Conservation (phyloP, 495 filamentous ascomycete genomes). For the Trichoderma erinaceum region DNA sequence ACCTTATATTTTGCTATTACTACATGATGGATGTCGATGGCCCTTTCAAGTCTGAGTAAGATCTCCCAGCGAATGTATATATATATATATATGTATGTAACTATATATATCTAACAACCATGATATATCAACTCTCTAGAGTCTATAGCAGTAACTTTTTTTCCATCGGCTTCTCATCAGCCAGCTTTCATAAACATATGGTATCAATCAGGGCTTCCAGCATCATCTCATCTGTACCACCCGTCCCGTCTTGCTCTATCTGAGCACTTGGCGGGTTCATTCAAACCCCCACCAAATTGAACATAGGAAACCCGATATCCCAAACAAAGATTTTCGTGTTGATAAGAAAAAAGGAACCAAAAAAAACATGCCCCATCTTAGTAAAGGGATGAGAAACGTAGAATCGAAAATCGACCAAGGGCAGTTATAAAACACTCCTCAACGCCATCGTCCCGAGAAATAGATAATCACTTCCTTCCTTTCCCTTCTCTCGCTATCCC, state of each 20-base stretch:
- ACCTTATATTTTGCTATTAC: no score
- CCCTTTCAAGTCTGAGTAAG: no score
- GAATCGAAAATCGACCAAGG: background rate
- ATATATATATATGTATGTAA: no score
- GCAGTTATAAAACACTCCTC: background rate
- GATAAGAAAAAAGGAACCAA: background rate
- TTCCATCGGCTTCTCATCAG: background rate
- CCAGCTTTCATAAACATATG: background rate
- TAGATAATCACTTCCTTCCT: no score
- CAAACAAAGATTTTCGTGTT: background rate
- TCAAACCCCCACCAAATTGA: background rate
- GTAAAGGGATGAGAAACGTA: background rate
- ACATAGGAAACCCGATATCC: background rate
- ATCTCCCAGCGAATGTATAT: no score
- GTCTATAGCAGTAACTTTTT: background rate
- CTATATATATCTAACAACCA: background rate
- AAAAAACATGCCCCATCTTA: background rate
- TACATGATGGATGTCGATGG: no score
- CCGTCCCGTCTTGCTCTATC: background rate
- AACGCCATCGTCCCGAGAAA: slow-evolving; percentile 13
- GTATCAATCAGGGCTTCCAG: background rate
- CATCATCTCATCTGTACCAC: background rate
- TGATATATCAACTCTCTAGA: slow-evolving; percentile 4
- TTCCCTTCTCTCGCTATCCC: background rate
- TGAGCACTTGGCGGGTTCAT: background rate